Conservation (phyloP, 83 land plant species). For the Picea abies region DNA sequence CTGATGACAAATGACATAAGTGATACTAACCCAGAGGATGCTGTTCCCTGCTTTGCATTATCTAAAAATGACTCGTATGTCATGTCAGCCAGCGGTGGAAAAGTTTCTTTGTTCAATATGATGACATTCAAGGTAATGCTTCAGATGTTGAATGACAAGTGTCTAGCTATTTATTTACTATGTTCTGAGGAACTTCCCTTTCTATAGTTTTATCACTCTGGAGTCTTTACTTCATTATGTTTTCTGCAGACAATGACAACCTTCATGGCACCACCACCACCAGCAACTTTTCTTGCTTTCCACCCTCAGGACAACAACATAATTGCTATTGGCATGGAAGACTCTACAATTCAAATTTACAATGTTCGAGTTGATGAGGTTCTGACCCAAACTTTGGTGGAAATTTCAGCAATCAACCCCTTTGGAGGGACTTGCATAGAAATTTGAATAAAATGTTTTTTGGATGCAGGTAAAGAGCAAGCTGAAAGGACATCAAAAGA, state of each 20-base stretch:
- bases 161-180: neutral
- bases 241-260: slow-evolving; percentile 69
- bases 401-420: neutral
- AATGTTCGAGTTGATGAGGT: slow-evolving; percentile 76
- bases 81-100: slow-evolving; percentile 93
- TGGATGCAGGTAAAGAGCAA: slow-evolving; percentile 63
- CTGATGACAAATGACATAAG: slow-evolving; percentile 82
- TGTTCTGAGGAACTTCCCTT: neutral
- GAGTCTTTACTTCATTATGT: neutral
- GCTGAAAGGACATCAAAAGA: slow-evolving; percentile 70
- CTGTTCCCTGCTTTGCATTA: slow-evolving; percentile 82
- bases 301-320: slow-evolving; percentile 82
- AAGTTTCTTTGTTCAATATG: slow-evolving; percentile 82
- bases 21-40: slow-evolving; percentile 74
- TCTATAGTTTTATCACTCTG: neutral
- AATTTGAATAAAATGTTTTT: neutral
- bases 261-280: slow-evolving; percentile 78
- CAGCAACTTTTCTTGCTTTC: slow-evolving; percentile 69
- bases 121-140: slow-evolving; percentile 83
- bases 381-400: neutral
- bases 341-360: slow-evolving; percentile 60
- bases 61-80: slow-evolving; percentile 94
- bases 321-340: slow-evolving; percentile 82
- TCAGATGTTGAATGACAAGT: slow-evolving; percentile 9
- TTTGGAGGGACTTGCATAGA: neutral